Conservation (phyloP, 169 alveolate species). For the Plasmodium gonderi region DNA sequence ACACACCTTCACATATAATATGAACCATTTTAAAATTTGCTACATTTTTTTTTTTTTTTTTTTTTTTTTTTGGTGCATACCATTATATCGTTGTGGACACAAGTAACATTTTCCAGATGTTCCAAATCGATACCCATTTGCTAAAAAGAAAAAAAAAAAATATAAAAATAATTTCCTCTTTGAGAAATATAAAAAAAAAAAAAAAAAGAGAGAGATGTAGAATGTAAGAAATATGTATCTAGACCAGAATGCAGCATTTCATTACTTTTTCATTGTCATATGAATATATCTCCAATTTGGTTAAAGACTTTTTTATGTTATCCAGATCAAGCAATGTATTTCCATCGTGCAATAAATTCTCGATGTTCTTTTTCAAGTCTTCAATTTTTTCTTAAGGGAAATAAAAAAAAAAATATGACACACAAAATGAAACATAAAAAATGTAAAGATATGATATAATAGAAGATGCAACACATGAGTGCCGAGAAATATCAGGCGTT, state of each 20-base stretch:
- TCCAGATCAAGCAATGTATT: slow-evolving; percentile 8
- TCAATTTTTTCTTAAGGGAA: slow-evolving; percentile 37
- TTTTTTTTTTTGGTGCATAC: background rate
- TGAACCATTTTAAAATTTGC: too few species aligned
- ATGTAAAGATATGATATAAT: background rate
- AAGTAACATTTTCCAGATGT: background rate
- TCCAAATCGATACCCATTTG: background rate
- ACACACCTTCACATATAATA: too few species aligned
- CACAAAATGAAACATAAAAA: background rate
- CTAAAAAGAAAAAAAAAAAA: background rate
- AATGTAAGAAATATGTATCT: background rate
- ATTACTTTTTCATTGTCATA: slow-evolving; percentile 1
- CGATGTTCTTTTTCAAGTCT: slow-evolving; percentile 27
- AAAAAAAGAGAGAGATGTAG: too few species aligned
- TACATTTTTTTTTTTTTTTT: too few species aligned
- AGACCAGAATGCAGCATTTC: background rate
- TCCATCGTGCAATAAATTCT: slow-evolving; percentile 25
- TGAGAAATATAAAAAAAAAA: too few species aligned
- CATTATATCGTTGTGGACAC: background rate
- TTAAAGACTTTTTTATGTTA: slow-evolving; percentile 20
- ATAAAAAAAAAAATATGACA: background rate
- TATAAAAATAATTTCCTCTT: background rate
- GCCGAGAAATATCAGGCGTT: too few species aligned
- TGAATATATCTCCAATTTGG: slow-evolving; percentile 31
- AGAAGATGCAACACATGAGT: too few species aligned